Evolutionary conservation across 768 basidiomycete genomes (phyloP).

Genomic region (Rubroboletus satanas): DNA sequence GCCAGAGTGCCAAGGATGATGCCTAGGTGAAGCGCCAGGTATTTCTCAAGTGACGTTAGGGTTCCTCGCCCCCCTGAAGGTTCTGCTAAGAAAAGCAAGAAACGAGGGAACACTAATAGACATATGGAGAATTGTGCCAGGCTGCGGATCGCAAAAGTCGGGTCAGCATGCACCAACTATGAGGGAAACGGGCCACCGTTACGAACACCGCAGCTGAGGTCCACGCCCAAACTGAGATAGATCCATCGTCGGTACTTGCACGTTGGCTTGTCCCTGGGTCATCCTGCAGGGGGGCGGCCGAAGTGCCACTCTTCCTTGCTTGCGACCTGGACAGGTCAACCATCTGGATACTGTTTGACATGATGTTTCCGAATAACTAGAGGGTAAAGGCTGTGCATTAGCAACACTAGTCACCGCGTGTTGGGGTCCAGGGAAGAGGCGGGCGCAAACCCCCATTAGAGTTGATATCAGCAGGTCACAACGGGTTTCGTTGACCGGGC

Average conservation of each 20-base stretch:
- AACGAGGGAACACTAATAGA: constrained; percentile 53
- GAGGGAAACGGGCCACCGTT: background rate
- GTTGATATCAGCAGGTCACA: background rate
- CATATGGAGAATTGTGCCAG: constrained; percentile 33
- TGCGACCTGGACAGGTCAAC: constrained; percentile 32
- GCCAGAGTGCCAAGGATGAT: constrained; percentile 56
- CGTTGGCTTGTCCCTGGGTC: constrained; percentile 4
- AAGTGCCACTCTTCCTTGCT: background rate
- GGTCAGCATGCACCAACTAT: background rate
- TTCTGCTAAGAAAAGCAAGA: constrained; percentile 65
- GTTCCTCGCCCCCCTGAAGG: constrained; percentile 38
- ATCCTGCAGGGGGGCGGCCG: constrained; percentile 7
- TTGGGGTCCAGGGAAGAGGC: background rate
- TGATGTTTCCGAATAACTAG: constrained; percentile 6
- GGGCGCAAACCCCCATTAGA: background rate
- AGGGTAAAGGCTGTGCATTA: too few species aligned
- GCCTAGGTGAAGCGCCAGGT: constrained; percentile 64
- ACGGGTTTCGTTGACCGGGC: too few species aligned
- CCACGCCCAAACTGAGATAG: constrained; percentile 39
- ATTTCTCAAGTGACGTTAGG: constrained; percentile 65
- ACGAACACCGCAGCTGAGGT: constrained; percentile 32
- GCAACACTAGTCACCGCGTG: too few species aligned
- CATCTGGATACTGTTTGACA: constrained; percentile 38
- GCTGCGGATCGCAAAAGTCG: constrained; percentile 20
- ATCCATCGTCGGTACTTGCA: constrained; percentile 17